These are phyloP conservation scores for Hawksworthiomyces lignivorus DNA, from an alignment of 2,329 filamentous ascomycete species.

Conservation along the genomic window DNA sequence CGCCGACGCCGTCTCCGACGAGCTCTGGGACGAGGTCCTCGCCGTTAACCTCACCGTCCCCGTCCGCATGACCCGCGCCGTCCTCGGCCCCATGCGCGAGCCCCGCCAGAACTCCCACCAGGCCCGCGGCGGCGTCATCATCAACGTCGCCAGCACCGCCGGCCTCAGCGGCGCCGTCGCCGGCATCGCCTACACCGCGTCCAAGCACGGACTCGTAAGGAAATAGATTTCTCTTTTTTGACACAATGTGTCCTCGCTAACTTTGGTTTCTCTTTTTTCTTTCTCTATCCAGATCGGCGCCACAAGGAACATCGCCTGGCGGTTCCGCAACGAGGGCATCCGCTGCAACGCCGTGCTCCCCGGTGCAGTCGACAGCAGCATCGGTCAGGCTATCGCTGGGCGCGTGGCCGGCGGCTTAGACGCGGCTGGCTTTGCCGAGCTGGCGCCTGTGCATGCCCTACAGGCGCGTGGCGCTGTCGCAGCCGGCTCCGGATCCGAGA, in stretches of 20 bases:
- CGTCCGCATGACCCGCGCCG: constrained; percentile 42
- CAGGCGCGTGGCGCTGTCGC: constrained; percentile 17
- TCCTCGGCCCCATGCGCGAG: constrained; percentile 35
- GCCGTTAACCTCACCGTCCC: constrained; percentile 43
- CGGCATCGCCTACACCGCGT: constrained; percentile 25
- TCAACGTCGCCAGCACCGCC: constrained; percentile 39
- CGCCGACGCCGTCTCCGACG: constrained; percentile 29
- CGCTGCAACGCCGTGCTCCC: constrained; percentile 38
- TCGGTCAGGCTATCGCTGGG: constrained; percentile 20
- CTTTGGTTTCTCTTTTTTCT: neutral
- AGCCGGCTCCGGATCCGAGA: too few relatives aligned
- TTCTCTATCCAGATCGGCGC: constrained; percentile 29
- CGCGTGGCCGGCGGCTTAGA: constrained; percentile 18
- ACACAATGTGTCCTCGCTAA: too few relatives aligned
- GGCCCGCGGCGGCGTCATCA: constrained; percentile 32
- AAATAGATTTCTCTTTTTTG: constrained; percentile 5
- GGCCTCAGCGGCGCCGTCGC: constrained; percentile 31
- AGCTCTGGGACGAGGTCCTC: constrained; percentile 15
- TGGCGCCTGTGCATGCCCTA: constrained; percentile 23
- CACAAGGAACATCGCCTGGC: constrained; percentile 39
- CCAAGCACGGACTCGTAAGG: constrained; percentile 30
- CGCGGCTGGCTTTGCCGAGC: constrained; percentile 17
- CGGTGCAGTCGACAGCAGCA: constrained; percentile 22
- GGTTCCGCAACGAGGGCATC: constrained; percentile 35
- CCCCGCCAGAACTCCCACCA: constrained; percentile 23